phyloP scores from a whole-genome alignment of 805 yeast species.

The Grigorovia yakushimaensis region DNA sequence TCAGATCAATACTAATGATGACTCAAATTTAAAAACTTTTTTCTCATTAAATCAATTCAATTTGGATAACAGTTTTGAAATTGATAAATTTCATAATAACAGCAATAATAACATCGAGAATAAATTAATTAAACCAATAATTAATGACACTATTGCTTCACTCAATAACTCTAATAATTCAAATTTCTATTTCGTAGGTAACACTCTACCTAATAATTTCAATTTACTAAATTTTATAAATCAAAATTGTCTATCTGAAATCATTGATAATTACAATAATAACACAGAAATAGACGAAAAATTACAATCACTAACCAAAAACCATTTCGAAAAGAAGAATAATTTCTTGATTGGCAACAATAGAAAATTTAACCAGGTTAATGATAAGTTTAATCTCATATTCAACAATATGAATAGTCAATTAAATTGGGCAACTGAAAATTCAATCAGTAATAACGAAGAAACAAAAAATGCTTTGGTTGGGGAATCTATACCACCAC shows the following conservation, averaged over 20 bases:
- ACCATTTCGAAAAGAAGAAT: too few relatives aligned
- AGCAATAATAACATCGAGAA: not conserved
- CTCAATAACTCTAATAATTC: not conserved
- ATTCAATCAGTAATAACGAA: not conserved
- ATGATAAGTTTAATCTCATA: not conserved
- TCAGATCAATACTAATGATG: not conserved
- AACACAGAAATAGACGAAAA: too few relatives aligned
- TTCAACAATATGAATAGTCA: not conserved
- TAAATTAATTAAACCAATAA: not conserved
- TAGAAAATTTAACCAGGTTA: not conserved
- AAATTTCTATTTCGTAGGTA: not conserved
- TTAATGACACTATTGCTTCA: not conserved
- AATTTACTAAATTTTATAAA: not conserved
- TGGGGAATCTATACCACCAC: too few relatives aligned
- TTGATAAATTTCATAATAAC: not conserved
- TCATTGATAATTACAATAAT: too few relatives aligned
- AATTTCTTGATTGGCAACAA: not conserved
- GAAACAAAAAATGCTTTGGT: too few relatives aligned
- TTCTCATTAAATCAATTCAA: not conserved
- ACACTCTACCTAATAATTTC: not conserved
- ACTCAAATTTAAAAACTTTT: not conserved
- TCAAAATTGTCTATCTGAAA: not conserved
- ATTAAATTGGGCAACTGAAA: not conserved
- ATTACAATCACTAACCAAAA: not conserved
- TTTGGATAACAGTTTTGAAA: not conserved